Conservation (phyloP, 768 basidiomycete species). For the Suillus subalutaceus region DNA sequence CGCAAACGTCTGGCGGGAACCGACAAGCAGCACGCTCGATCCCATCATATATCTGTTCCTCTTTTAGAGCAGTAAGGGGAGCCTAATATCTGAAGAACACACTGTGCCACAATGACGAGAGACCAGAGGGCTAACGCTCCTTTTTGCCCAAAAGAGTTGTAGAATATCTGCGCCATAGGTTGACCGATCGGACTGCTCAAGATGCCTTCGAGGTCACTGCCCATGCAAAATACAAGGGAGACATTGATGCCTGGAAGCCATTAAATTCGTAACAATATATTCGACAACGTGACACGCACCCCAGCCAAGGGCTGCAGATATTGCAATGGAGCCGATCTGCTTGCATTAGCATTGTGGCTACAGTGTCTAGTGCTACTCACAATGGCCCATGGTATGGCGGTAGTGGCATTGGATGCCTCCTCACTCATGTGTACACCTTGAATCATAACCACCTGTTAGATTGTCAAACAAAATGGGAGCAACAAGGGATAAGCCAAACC, state of each 20-base stretch:
- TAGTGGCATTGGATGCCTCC: conserved; percentile 69
- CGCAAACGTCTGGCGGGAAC: conserved; percentile 68
- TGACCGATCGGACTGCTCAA: conserved; percentile 48
- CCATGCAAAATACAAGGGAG: conserved; percentile 66
- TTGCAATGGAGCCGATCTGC: conserved; percentile 47
- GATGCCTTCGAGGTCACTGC: conserved; percentile 43
- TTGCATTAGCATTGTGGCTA: conserved; percentile 37
- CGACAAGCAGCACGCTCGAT: conserved; percentile 49
- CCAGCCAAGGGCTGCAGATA: conserved; percentile 61
- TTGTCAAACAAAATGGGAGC: conserved; percentile 26
- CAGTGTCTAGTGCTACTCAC: conserved; percentile 27
- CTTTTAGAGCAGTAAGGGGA: neutral
- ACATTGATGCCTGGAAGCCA: conserved; percentile 50
- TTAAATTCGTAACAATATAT: neutral
- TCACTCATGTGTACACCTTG: conserved; percentile 70
- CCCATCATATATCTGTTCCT: conserved; percentile 55
- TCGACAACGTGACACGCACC: conserved; percentile 39
- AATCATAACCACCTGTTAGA: conserved; percentile 44
- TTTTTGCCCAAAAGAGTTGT: conserved; percentile 47
- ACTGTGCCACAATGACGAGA: conserved; percentile 36
- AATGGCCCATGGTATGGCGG: conserved; percentile 72
- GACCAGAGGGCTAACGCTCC: conserved; percentile 46
- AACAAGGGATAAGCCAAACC: conserved; percentile 21
- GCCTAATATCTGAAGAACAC: conserved; percentile 8
- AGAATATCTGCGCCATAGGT: conserved; percentile 44